A percentile compares a stretch with the other conserved stretches of the same genome.
These are phyloP conservation scores for Xylaria scruposa DNA, from an alignment of 495 filamentous ascomycete genomes.

Conservation along the genomic window DNA sequence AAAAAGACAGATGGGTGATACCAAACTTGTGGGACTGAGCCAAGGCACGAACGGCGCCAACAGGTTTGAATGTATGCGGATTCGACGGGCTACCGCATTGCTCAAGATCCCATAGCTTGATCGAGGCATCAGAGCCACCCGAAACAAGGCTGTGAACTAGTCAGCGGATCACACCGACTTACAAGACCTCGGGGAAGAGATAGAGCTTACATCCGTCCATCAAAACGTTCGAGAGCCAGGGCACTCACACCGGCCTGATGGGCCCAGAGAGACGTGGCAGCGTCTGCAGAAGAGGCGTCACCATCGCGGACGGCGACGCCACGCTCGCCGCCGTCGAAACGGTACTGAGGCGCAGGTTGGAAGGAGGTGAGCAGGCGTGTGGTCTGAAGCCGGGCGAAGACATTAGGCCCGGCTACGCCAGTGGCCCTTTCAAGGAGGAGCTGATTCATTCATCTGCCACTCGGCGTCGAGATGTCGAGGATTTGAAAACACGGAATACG, in stretches of 20 bases:
- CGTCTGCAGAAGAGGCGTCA: constrained; percentile 31
- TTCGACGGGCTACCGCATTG: constrained; percentile 44
- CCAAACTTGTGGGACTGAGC: constrained; percentile 67
- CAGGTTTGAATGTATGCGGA: constrained; percentile 57
- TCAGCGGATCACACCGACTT: not conserved
- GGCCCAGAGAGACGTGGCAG: constrained; percentile 53
- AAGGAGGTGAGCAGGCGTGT: constrained; percentile 62
- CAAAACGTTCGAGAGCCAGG: constrained; percentile 76
- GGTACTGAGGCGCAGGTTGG: constrained; percentile 66
- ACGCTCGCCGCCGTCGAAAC: constrained; percentile 67
- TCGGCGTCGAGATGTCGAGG: not conserved
- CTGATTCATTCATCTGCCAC: constrained; percentile 75
- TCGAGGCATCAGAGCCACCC: constrained; percentile 78
- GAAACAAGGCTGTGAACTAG: constrained; percentile 72
- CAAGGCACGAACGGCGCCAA: constrained; percentile 46
- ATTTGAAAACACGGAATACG: not conserved
- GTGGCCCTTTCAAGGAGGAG: constrained; percentile 74
- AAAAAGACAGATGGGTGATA: constrained; percentile 85
- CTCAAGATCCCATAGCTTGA: constrained; percentile 86
- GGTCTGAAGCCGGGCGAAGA: constrained; percentile 68
- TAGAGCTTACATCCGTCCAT: constrained; percentile 72
- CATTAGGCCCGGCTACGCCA: constrained; percentile 65
- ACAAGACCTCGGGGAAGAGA: not conserved
- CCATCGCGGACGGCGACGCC: constrained; percentile 33
- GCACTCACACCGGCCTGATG: constrained; percentile 80